Evolutionary conservation across 768 basidiomycete species (phyloP), one percentile per base, ranked within the genome.

Genomic region (Hortiboletus flavorubellus): DNA sequence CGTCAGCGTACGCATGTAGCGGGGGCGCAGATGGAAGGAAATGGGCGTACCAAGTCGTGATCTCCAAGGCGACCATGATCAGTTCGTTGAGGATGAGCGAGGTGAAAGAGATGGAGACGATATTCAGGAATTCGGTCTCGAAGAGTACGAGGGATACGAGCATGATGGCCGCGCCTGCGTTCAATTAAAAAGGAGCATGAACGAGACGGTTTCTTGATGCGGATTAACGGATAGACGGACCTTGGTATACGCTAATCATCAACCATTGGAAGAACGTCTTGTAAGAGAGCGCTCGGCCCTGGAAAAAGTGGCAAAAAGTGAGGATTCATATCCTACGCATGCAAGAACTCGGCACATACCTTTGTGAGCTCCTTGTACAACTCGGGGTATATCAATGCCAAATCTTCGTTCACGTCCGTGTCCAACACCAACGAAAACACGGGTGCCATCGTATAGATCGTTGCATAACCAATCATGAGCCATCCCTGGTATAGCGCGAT

Each of bases 201-300:
- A 12, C 51, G 2, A 54, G 45, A 40, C 18, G 29, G n/a, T 18
- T 43, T 38, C 23, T 15, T 10, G 21, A 31, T 11, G 16, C 15
- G 7, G n/a, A n/a, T 18, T 34, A 15, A 16, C 33, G 15, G 2
- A 14, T 5, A 40, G 30, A 44, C 73, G 37, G 18, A 88, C 95
- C 96, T 83, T 99, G 97, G 72, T 98, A 99, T 46, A 98, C 76
- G 66, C 93, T 96, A 68, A 98, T 93, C 85, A 95, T 92, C 58
- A 94, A 73, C 97, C 97, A 99, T 58, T 88, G 83, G 77, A 98
- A 98, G 77, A 99, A 99, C 0, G 97, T 99, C 78, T 97, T 98
- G 77, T 90, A 95, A 14, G 93, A 96, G 48, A 98, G 71, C 4
- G 91, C 87, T 51, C 97, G 91, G 5, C 96, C 96, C 93, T 96